phyloP scores from a whole-genome alignment of 495 filamentous ascomycete genomes.

The Aspergillus affinis region DNA sequence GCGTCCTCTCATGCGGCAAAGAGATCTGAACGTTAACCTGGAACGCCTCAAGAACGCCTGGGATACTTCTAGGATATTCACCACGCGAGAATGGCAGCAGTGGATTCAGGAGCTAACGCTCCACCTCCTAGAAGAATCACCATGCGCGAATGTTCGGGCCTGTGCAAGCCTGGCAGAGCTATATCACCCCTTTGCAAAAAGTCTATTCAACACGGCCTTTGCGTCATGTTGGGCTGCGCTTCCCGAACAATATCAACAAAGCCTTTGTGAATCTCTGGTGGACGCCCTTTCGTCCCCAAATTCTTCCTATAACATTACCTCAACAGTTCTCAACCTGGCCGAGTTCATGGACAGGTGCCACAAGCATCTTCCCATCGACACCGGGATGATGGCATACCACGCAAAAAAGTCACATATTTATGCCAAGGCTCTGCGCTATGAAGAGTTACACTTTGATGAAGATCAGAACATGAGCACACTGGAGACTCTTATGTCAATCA shows the following conservation, averaged over 20 bases:
- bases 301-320: conserved; percentile 90
- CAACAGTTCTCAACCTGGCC: conserved; percentile 90
- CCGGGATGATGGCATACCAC: conserved; percentile 85
- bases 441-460: conserved; percentile 95
- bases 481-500: conserved; percentile 96
- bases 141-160: conserved; percentile 88
- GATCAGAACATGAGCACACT: conserved; percentile 92
- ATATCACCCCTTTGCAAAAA: conserved; percentile 84
- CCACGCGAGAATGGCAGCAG: conserved; percentile 96
- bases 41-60: conserved; percentile 96
- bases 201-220: conserved; percentile 96
- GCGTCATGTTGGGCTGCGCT: conserved; percentile 98
- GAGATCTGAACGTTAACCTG: conserved; percentile 93
- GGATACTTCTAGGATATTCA: conserved; percentile 93
- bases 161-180: conserved; percentile 88
- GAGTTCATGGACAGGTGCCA: conserved; percentile 99
- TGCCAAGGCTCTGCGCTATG: conserved; percentile 99
- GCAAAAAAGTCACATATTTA: conserved; percentile 95
- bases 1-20: conserved; percentile 78
- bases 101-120: conserved; percentile 97
- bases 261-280: conserved; percentile 90
- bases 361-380: conserved; percentile 95
- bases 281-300: conserved; percentile 88
- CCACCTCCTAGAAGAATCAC: conserved; percentile 93
- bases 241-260: conserved; percentile 91